Evolutionary conservation across 257 asterid species (phyloP), one percentile per base, ranked within the genome.

Genomic region (Coffea eugenioides): DNA sequence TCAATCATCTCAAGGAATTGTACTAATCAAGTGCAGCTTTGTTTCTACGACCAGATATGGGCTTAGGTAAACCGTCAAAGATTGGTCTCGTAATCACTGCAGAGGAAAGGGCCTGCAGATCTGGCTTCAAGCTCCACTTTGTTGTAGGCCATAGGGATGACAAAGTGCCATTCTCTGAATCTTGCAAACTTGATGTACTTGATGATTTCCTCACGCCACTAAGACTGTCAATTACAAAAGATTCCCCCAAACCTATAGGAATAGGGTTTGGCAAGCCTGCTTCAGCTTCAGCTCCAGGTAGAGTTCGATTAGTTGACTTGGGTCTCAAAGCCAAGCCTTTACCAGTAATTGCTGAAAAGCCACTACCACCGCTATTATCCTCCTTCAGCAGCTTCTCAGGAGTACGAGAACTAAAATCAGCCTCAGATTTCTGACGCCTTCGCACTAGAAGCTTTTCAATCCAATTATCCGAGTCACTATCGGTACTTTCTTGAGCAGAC

Each of bases 61-160:
- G 94, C 82, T 85, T 91, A 27, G 91, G 90, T 74, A 93, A 82
- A 77, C 98, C 95, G 81, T 93, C 96, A 68, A 93, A 89, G 85
- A 93, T 91, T 20, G 98, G 95, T 83, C 84, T 91, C 11, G 96
- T 75, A 83, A 91, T 87, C 80, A 92, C 91, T 61, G 97, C 90
- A 79, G 88, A 83, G 20, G 94, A 88, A 75, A 90, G 85, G 43
- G 92, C 90, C 81, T 87, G 97, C 66, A 92, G 86, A 82, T 91
- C 98, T 43, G 97, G 85, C 89, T 87, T 94, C 89, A 94, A 83
- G 79, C 88, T 89, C 97, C 97, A 94, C 80, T 88, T 91, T n/a
- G 95, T 80, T 13, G 92, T 72, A n/a, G 88, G 77, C 95, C 94
- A 92, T 12, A 92, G 73, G 57, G 96, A 89, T 72, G 90, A 88